phyloP scores from a whole-genome alignment of 2,329 filamentous ascomycete species.

The Fusarium xylarioides region DNA sequence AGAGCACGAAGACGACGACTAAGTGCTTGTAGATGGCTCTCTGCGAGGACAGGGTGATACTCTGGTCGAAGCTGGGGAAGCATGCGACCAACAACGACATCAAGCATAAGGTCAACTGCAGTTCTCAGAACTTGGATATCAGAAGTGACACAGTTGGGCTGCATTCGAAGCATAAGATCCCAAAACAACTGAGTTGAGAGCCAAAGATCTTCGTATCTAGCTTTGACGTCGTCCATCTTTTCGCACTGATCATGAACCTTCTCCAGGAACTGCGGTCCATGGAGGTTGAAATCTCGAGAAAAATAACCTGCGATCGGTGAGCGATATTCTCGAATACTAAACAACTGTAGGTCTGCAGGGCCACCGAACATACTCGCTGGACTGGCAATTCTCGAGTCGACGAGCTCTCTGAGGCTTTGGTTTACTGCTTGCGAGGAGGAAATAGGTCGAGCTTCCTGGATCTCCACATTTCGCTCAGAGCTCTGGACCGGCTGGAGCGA shows the following conservation, averaged over 20 bases:
- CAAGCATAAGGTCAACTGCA: conserved; percentile 25
- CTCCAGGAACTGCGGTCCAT: not conserved
- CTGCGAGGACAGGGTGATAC: not conserved
- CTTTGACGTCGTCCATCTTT: not conserved
- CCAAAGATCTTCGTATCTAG: conserved; percentile 22
- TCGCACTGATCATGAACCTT: not conserved
- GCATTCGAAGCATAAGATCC: conserved; percentile 25
- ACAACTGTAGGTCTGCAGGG: not conserved
- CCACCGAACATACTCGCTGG: not conserved
- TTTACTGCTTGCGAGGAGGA: not conserved
- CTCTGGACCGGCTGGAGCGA: not conserved
- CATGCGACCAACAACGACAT: conserved; percentile 1
- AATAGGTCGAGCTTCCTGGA: not conserved
- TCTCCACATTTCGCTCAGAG: not conserved
- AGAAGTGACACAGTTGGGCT: conserved; percentile 21
- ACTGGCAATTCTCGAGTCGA: not conserved
- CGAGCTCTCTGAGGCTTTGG: not conserved
- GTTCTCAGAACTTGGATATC: not conserved
- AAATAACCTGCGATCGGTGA: conserved; percentile 7
- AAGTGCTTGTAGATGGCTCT: not conserved
- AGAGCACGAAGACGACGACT: conserved; percentile 13
- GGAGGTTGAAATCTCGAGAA: not conserved
- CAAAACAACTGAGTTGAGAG: conserved; percentile 19
- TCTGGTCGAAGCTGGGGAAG: not conserved
- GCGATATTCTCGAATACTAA: not conserved